These are phyloP conservation scores for Alternaria sp. DNA, from an alignment of 2,329 filamentous ascomycete genomes.

Conservation along the genomic window DNA sequence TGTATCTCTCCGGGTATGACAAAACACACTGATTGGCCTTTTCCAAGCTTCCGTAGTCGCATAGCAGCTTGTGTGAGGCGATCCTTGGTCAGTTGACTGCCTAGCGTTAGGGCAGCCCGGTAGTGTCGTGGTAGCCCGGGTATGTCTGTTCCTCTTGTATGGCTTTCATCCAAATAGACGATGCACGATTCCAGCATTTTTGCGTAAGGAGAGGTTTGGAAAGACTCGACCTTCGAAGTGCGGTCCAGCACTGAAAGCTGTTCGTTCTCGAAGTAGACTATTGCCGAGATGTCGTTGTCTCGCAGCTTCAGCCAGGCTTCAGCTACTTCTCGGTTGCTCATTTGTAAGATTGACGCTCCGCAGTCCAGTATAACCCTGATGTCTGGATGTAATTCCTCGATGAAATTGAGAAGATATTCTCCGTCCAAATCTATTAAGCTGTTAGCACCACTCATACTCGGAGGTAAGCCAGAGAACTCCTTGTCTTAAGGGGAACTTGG, in stretches of 20 bases:
- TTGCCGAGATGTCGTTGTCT: conserved; percentile 33
- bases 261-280: conserved; percentile 66
- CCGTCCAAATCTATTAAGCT: conserved; percentile 34
- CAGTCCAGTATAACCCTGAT: conserved; percentile 72
- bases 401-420: conserved; percentile 53
- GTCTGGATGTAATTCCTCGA: conserved; percentile 49
- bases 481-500: too few species aligned
- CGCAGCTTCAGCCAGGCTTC: conserved; percentile 57
- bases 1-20: conserved; percentile 66
- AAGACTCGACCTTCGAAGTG: conserved; percentile 52
- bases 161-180: conserved; percentile 72
- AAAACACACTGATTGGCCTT: conserved; percentile 70
- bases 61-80: conserved; percentile 69
- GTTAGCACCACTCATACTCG: too few species aligned
- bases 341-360: conserved; percentile 72
- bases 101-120: conserved; percentile 71
- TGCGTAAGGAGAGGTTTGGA: conserved; percentile 66
- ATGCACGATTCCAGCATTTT: conserved; percentile 65
- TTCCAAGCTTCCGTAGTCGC: conserved; percentile 62
- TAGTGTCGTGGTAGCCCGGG: conserved; percentile 62
- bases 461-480: too few species aligned
- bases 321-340: conserved; percentile 55
- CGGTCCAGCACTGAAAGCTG: conserved; percentile 62
- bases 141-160: conserved; percentile 74
- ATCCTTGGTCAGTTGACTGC: conserved; percentile 71